These are phyloP conservation scores for Dictyostelium capitatum DNA, from an alignment of 78 protist genomes.

Conservation along the genomic window DNA sequence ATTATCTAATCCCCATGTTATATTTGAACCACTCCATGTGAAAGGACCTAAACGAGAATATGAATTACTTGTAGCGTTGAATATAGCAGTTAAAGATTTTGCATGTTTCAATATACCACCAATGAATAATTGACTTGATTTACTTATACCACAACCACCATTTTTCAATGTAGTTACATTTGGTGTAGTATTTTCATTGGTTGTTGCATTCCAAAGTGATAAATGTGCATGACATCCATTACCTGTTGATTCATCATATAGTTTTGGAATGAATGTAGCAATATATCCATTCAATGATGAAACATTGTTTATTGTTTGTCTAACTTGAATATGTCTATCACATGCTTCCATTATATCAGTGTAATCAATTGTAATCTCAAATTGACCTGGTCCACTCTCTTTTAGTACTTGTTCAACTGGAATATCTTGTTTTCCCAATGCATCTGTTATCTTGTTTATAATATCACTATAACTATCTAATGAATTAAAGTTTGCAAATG, in stretches of 20 bases:
- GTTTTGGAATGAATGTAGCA: conserved; percentile 58
- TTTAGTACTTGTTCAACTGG: conserved; percentile 48
- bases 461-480: conserved; percentile 1
- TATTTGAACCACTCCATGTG: conserved; percentile 42
- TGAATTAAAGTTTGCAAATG: conserved; percentile 27
- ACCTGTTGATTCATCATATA: not conserved
- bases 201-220: conserved; percentile 24
- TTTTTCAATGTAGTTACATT: not conserved
- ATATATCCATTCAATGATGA: conserved; percentile 26
- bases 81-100: conserved; percentile 33
- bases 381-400: conserved; percentile 62
- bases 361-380: conserved; percentile 53
- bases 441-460: conserved; percentile 2
- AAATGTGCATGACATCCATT: conserved; percentile 60
- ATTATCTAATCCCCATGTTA: conserved; percentile 61
- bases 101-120: conserved; percentile 45
- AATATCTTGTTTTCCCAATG: not conserved
- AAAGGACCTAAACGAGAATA: conserved; percentile 20
- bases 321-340: conserved; percentile 42
- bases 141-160: conserved; percentile 3
- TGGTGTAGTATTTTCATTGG: not conserved
- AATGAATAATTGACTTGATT: not conserved
- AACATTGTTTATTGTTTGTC: conserved; percentile 27
- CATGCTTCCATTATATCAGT: conserved; percentile 36
- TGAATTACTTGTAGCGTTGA: not conserved